Evolutionary conservation across 2,329 filamentous ascomycete species (phyloP).

Genomic region (Xylaria arbuscula): DNA sequence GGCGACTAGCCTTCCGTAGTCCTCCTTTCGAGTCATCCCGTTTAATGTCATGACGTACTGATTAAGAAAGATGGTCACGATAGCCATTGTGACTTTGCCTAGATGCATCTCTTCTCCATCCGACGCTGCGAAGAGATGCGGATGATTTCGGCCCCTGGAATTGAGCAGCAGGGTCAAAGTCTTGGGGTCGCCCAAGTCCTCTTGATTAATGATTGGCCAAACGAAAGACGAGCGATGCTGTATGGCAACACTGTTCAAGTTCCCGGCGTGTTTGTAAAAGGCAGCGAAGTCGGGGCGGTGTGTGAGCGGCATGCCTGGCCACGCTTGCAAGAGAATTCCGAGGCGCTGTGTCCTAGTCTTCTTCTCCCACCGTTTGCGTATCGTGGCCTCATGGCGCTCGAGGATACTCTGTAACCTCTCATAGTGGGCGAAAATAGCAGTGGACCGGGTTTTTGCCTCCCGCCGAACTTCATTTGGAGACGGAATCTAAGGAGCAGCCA

Average conservation of each 20-base stretch:
- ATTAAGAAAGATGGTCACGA: conserved; percentile 49
- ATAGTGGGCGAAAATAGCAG: conserved; percentile 52
- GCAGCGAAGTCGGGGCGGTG: conserved; percentile 65
- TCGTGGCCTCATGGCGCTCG: conserved; percentile 60
- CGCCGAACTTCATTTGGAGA: conserved; percentile 25
- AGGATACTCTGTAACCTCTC: conserved; percentile 54
- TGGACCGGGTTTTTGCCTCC: conserved; percentile 28
- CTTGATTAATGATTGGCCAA: conserved; percentile 68
- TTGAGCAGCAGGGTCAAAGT: conserved; percentile 63
- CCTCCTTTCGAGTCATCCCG: conserved; percentile 41
- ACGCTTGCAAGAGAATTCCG: conserved; percentile 59
- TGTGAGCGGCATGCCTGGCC: conserved; percentile 60
- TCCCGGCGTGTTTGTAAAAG: conserved; percentile 43
- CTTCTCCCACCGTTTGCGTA: conserved; percentile 66
- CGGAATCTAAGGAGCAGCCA: conserved; percentile 24
- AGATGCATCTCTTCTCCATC: conserved; percentile 54
- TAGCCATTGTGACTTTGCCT: conserved; percentile 41
- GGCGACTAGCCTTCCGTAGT: conserved; percentile 53
- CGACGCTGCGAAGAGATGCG: conserved; percentile 59
- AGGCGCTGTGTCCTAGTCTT: conserved; percentile 60
- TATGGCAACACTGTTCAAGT: conserved; percentile 37
- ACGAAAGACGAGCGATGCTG: conserved; percentile 54
- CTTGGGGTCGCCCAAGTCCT: conserved; percentile 61
- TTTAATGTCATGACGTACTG: conserved; percentile 52
- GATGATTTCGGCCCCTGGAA: conserved; percentile 59